Percentiles rank a stretch among this genome's conserved stretches.
These are phyloP conservation scores for Starmerella stigmatis DNA, from an alignment of 805 yeast genomes.

Conservation along the genomic window DNA sequence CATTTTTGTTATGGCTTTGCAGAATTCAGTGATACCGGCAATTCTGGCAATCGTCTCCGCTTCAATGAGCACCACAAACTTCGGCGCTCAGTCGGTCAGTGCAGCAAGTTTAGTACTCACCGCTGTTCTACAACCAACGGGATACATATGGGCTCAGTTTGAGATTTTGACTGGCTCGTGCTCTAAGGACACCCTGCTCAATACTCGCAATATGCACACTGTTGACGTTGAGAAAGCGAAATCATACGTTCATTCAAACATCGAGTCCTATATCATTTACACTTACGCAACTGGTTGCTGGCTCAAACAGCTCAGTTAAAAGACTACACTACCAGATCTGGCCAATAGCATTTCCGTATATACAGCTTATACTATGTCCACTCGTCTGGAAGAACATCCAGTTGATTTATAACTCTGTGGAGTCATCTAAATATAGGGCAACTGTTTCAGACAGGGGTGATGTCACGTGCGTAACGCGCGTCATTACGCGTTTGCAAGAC, in stretches of 20 bases:
- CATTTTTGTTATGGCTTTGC: conserved; percentile 67
- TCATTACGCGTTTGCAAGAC: too few relatives aligned
- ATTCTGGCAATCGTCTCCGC: conserved; percentile 45
- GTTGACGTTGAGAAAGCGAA: conserved; percentile 2
- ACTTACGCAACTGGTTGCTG: too few relatives aligned
- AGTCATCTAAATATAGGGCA: too few relatives aligned
- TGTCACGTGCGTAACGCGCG: too few relatives aligned
- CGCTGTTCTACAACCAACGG: conserved; percentile 22
- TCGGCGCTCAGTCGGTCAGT: conserved; percentile 15
- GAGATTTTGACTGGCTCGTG: conserved; percentile 3
- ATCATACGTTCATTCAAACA: not conserved
- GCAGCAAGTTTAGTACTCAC: conserved; percentile 20
- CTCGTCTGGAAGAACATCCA: too few relatives aligned
- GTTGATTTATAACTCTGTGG: too few relatives aligned
- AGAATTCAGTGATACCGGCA: conserved; percentile 73
- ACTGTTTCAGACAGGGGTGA: too few relatives aligned
- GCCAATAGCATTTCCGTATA: too few relatives aligned
- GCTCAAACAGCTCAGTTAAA: too few relatives aligned
- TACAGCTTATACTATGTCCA: too few relatives aligned
- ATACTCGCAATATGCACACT: not conserved
- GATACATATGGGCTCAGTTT: conserved; percentile 26
- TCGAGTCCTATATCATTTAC: not conserved
- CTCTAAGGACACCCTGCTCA: not conserved
- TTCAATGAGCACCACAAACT: conserved; percentile 2
- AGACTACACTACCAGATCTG: too few relatives aligned